Percentiles rank a stretch among this genome's conserved stretches.
Conservation (phyloP, 805 yeast genomes). For the Candida stauntonica region DNA sequence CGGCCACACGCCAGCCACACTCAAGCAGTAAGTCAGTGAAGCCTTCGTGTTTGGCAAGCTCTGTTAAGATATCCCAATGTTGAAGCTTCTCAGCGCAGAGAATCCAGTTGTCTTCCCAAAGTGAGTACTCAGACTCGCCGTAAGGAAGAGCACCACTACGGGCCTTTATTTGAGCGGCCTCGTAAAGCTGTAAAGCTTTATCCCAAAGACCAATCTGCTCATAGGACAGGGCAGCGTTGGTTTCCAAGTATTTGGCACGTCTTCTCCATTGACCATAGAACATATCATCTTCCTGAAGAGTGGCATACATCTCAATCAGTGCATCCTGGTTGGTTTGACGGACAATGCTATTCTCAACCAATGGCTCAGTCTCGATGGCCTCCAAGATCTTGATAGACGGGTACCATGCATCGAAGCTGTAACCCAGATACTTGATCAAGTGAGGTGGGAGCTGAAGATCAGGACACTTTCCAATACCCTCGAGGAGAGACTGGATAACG, state of each 20-base stretch:
- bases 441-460: slow-evolving; percentile 88
- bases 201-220: slow-evolving; percentile 97
- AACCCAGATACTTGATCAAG: slow-evolving; percentile 80
- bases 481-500: slow-evolving; percentile 77
- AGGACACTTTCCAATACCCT: slow-evolving; percentile 73
- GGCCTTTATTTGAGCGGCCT: slow-evolving; percentile 94
- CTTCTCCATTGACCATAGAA: slow-evolving; percentile 98
- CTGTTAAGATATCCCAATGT: slow-evolving; percentile 97
- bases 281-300: slow-evolving; percentile 91
- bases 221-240: slow-evolving; percentile 86
- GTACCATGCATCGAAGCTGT: slow-evolving; percentile 87
- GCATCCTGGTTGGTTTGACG: slow-evolving; percentile 89
- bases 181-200: slow-evolving; percentile 88
- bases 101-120: slow-evolving; percentile 99
- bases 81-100: slow-evolving; percentile 94
- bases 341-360: slow-evolving; percentile 66
- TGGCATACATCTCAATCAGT: slow-evolving; percentile 79
- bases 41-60: slow-evolving; percentile 95
- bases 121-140: slow-evolving; percentile 88
- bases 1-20: slow-evolving; percentile 99
- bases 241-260: slow-evolving; percentile 89
- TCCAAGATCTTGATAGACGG: slow-evolving; percentile 84
- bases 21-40: slow-evolving; percentile 92
- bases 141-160: slow-evolving; percentile 93
- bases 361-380: slow-evolving; percentile 53